Conservation (phyloP, 306 rosid species). For the Quercus parvula region DNA sequence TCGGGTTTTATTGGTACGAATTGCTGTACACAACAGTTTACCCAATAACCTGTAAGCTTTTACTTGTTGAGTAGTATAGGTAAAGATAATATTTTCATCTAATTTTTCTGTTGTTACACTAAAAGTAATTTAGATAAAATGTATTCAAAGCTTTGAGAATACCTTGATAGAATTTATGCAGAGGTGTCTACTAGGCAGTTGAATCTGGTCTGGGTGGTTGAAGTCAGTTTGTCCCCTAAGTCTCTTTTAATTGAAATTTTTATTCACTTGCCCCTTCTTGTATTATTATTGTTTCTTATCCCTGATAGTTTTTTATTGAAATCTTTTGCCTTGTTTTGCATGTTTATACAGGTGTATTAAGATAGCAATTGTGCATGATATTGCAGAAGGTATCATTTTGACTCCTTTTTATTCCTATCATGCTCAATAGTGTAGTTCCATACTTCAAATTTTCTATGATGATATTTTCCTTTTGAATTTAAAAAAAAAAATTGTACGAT, state of each 20-base stretch:
- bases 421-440: background rate
- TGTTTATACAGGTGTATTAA: constrained; percentile 69
- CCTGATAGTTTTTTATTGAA: constrained; percentile 22
- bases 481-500: background rate
- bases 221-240: background rate
- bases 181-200: background rate
- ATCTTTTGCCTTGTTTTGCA: constrained; percentile 15
- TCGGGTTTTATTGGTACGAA: background rate
- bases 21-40: background rate
- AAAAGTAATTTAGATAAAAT: background rate
- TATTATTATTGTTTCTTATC: constrained; percentile 1
- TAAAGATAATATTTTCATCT: background rate
- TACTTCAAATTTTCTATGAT: constrained; percentile 5
- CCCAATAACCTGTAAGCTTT: background rate
- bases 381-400: constrained; percentile 76
- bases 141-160: background rate
- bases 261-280: constrained; percentile 13
- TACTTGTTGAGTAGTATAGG: background rate
- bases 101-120: background rate
- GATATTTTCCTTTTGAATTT: background rate
- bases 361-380: constrained; percentile 92
- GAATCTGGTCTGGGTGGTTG: background rate
- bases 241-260: background rate
- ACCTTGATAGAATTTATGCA: background rate
- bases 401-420: constrained; percentile 7